A percentile compares a stretch with the other conserved stretches of the same genome.
Evolutionary conservation across 1,139 yeast genomes (phyloP).

Genomic region (Yamadazyma atlantica): DNA sequence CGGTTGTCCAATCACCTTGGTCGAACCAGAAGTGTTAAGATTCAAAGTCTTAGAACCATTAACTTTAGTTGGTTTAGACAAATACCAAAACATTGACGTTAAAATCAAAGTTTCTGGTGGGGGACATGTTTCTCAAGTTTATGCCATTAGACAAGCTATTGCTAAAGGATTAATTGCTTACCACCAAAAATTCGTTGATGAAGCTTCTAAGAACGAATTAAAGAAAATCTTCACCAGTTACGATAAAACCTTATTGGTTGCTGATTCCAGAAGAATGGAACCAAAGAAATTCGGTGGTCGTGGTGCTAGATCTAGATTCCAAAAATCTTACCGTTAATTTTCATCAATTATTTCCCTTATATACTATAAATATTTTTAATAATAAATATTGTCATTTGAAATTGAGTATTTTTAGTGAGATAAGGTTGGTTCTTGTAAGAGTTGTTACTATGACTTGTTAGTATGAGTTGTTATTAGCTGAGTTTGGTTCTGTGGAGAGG

Average conservation of each 20-base stretch:
- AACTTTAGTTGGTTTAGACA: conserved; percentile 97
- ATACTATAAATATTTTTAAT: conserved; percentile 3
- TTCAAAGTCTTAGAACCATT: conserved; percentile 99
- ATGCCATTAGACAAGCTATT: conserved; percentile 99
- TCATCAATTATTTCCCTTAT: conserved; percentile 1
- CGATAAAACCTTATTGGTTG: conserved; percentile 99
- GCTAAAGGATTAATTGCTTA: conserved; percentile 99
- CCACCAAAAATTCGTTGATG: conserved; percentile 99
- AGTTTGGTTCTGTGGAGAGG: too few relatives aligned
- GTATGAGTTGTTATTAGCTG: too few relatives aligned
- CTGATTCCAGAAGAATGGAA: conserved; percentile 99
- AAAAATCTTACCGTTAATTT: conserved; percentile 98
- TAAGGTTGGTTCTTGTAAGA: too few relatives aligned
- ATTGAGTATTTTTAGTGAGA: too few relatives aligned
- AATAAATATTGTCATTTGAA: conserved; percentile 3
- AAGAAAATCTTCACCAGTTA: conserved; percentile 96
- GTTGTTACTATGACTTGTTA: too few relatives aligned
- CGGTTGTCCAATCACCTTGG: conserved; percentile 99
- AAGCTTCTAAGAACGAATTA: conserved; percentile 98
- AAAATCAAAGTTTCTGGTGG: conserved; percentile 99
- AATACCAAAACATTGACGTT: conserved; percentile 97
- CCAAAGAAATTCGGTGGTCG: conserved; percentile 99
- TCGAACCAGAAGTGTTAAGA: conserved; percentile 98
- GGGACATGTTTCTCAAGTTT: conserved; percentile 99
- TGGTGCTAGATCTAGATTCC: conserved; percentile 99